Evolutionary conservation across 2,329 filamentous ascomycete genomes (phyloP), one percentile per base, ranked within the genome.

Genomic region (Orbilia oligospora): DNA sequence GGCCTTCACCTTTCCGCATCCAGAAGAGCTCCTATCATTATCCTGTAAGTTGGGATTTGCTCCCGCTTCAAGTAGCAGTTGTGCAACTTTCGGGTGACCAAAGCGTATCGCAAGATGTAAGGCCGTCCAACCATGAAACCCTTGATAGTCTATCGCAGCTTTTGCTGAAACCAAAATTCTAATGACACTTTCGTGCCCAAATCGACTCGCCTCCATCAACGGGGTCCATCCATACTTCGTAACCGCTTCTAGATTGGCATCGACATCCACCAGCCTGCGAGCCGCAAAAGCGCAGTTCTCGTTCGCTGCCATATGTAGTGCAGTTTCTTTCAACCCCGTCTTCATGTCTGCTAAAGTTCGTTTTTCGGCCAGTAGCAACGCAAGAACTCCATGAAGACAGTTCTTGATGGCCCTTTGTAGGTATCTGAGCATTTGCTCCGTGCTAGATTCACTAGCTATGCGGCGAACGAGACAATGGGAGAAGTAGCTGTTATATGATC

Each of bases 281-380:
- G 36, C 36, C 3, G 56, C 56, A 12, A 61, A 61, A 3, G 16
- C 36, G n/a, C 56, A 61, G 20, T 61, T 61, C 22, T 61, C 56
- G n/a, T 61, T 61, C 20, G 56, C 56, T n/a, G 56, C 56, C 56
- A 61, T 61, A 27, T 61, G 56, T 12, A 61, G 36, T 24, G 56
- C 56, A 1, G 56, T 61, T 30, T 61, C 56, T 9, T 27, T 61
- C 5, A 61, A 20, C 4, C 18, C 36, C 18, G 16, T 61, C 20
- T 61, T 61, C 10, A 61, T 8, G n/a, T 61, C 56, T 1, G 36
- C 56, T 6, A 61, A 12, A 12, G 36, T 24, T 27, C 36, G 18
- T n/a, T 41, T 44, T 61, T 61, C 56, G 12, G 56, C 12, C 22
- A 61, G 56, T 9, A 61, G 14, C 9, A 61, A 44, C 16, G 56